phyloP scores from a whole-genome alignment of 768 basidiomycete genomes.

The Leccinellum rugosiceps region DNA sequence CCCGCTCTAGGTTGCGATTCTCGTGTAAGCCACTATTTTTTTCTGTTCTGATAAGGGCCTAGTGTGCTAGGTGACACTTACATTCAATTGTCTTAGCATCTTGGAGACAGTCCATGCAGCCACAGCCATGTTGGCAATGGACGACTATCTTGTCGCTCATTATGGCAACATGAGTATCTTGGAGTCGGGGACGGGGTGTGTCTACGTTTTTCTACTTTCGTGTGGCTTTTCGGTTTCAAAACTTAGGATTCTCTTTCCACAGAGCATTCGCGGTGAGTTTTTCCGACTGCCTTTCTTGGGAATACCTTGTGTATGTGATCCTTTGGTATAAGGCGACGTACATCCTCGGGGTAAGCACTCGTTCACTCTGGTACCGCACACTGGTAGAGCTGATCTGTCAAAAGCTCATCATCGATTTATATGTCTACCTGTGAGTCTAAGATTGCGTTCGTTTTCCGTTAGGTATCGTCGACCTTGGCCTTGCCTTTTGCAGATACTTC shows the following conservation, averaged over 20 bases:
- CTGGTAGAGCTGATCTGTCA: neutral
- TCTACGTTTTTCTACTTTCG: neutral
- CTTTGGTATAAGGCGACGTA: slow-evolving; percentile 15
- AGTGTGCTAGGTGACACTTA: no score
- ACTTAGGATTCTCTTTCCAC: neutral
- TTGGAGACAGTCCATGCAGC: slow-evolving; percentile 23
- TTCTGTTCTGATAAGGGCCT: neutral
- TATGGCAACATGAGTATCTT: slow-evolving; percentile 12
- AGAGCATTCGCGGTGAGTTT: neutral
- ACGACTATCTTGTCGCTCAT: slow-evolving; percentile 21
- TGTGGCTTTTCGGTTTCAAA: slow-evolving; percentile 39
- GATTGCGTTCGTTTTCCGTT: neutral
- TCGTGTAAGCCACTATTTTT: slow-evolving; percentile 11
- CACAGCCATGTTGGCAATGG: slow-evolving; percentile 22
- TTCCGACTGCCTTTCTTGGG: neutral
- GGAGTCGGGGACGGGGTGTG: slow-evolving; percentile 16
- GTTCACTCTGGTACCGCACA: neutral
- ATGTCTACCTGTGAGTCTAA: slow-evolving; percentile 23
- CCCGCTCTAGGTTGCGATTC: slow-evolving; percentile 15
- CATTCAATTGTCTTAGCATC: slow-evolving; percentile 4
- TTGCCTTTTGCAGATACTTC: slow-evolving; percentile 17
- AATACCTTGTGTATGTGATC: neutral
- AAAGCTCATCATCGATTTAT: slow-evolving; percentile 27
- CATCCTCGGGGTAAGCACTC: slow-evolving; percentile 20
- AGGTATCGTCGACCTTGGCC: neutral